A percentile compares a stretch with the other conserved stretches of the same genome.
Evolutionary conservation across 225 moss, liverwort and hornwort species (phyloP).

Genomic region (Marchantia paleacea): DNA sequence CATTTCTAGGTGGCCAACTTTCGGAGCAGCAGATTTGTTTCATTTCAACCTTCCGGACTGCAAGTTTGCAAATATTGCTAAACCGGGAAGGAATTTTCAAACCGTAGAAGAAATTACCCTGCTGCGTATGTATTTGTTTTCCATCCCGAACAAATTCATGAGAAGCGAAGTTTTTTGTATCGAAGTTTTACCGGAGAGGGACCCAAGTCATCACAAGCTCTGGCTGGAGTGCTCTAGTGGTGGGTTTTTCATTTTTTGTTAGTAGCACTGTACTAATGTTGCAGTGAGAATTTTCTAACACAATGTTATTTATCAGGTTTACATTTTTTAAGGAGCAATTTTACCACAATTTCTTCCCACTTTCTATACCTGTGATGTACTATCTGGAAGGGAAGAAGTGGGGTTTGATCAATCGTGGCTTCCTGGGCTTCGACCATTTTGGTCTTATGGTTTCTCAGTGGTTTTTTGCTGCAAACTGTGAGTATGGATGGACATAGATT

Average conservation of each 20-base stretch:
- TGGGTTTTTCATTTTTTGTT: not conserved
- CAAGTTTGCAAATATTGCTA: too few relatives aligned
- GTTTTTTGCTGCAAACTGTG: slow-evolving; percentile 66
- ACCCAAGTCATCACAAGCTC: not conserved
- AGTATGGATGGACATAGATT: slow-evolving; percentile 31
- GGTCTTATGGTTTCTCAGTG: slow-evolving; percentile 43
- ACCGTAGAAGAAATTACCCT: too few relatives aligned
- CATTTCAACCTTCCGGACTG: too few relatives aligned
- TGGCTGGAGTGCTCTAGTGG: not conserved
- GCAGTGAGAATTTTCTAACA: slow-evolving; percentile 15
- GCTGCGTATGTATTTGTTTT: too few relatives aligned
- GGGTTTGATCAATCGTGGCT: slow-evolving; percentile 66
- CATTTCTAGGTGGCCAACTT: too few relatives aligned
- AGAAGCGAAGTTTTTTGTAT: too few relatives aligned
- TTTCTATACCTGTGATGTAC: slow-evolving; percentile 75
- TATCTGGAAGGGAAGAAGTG: slow-evolving; percentile 76
- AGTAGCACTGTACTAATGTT: not conserved
- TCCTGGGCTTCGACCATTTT: slow-evolving; percentile 35
- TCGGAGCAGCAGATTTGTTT: too few relatives aligned
- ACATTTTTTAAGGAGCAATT: slow-evolving; percentile 69
- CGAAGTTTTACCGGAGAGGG: not conserved
- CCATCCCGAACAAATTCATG: too few relatives aligned
- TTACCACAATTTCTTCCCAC: slow-evolving; percentile 82
- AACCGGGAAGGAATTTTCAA: too few relatives aligned
- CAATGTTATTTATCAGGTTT: slow-evolving; percentile 41